These are phyloP conservation scores for Dendrobium nobile DNA, from an alignment of 106 monocot species.

Conservation along the genomic window DNA sequence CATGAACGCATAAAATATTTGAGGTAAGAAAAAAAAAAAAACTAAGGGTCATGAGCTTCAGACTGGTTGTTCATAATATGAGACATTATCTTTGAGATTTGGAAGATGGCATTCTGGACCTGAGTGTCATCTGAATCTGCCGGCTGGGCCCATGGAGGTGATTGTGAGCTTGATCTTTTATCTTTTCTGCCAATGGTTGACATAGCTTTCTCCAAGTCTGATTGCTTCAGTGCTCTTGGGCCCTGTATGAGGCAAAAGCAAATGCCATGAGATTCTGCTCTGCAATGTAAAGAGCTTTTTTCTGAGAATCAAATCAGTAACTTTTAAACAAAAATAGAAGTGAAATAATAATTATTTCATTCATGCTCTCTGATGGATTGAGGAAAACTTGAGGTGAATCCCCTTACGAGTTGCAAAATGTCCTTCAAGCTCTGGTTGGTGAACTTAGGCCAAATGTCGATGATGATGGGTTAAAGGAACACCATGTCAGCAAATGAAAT, in stretches of 20 bases:
- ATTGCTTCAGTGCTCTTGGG: slow-evolving; percentile 13
- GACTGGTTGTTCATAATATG: slow-evolving; percentile 5
- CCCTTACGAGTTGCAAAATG: no score
- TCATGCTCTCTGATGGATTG: no score
- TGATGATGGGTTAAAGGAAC: no score
- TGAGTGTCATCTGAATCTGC: slow-evolving; percentile 1
- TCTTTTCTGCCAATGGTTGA: slow-evolving; percentile 5
- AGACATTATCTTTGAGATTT: slow-evolving; percentile 19
- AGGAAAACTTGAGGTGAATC: no score
- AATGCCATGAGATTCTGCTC: no score
- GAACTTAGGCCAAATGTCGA: no score
- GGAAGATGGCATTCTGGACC: slow-evolving; percentile 17
- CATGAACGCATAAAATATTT: neutral
- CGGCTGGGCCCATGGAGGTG: neutral
- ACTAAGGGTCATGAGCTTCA: slow-evolving; percentile 5
- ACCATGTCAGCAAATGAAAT: no score
- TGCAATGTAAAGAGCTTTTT: neutral
- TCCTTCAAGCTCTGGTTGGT: no score
- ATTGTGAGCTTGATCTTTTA: slow-evolving; percentile 2
- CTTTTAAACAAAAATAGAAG: neutral
- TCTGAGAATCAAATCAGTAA: neutral
- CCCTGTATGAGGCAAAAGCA: neutral
- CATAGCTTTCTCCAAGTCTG: slow-evolving; percentile 18
- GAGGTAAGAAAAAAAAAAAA: neutral
- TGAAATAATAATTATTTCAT: neutral